Evolutionary conservation across 345 rosid species (phyloP).

Genomic region (Pistacia integerrima): DNA sequence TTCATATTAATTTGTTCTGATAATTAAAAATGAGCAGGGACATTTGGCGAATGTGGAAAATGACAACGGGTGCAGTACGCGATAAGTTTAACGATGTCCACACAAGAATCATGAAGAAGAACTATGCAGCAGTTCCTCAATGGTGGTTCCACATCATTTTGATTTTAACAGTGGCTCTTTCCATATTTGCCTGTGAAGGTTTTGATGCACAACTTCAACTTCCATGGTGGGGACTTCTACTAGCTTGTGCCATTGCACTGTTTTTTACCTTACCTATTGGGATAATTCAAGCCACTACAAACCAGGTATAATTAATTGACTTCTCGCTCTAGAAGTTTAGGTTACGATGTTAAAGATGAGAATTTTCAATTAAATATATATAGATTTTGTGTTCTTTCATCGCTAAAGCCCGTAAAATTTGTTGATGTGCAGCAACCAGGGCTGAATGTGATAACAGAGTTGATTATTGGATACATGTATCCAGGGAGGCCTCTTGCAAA

Average conservation of each 20-base stretch:
- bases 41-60: constrained; percentile 42
- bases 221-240: constrained; percentile 59
- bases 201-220: constrained; percentile 48
- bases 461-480: constrained; percentile 58
- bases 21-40: neutral
- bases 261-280: constrained; percentile 53
- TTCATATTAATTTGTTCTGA: neutral
- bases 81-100: constrained; percentile 58
- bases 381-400: too few relatives aligned
- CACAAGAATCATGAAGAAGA: constrained; percentile 72
- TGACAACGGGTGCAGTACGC: constrained; percentile 31
- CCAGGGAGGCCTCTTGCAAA: constrained; percentile 59
- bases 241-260: constrained; percentile 37
- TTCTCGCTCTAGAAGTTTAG: too few relatives aligned
- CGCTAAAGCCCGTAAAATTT: neutral
- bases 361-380: too few relatives aligned
- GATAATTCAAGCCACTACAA: constrained; percentile 57
- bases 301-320: constrained; percentile 32
- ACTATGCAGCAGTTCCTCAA: constrained; percentile 46
- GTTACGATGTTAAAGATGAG: too few relatives aligned
- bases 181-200: constrained; percentile 50
- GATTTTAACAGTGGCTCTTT: constrained; percentile 27
- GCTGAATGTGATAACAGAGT: constrained; percentile 51
- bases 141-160: constrained; percentile 51
- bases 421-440: constrained; percentile 47